Evolutionary conservation across 176 grass and related monocot genomes (phyloP).

Genomic region (Paspalum vaginatum): DNA sequence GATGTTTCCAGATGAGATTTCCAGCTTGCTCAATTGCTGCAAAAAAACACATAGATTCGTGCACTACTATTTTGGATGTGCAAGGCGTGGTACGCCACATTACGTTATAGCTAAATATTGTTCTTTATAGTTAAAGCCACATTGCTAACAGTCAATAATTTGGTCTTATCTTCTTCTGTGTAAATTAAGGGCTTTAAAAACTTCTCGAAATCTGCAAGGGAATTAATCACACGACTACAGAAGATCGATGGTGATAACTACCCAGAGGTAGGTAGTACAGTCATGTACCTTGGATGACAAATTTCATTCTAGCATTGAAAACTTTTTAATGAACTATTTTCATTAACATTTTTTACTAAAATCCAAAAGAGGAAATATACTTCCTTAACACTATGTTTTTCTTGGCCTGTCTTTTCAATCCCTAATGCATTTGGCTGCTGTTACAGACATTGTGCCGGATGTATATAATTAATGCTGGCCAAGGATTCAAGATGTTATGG

Average conservation of each 20-base stretch:
- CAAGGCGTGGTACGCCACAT: conserved; percentile 78
- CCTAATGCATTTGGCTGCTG: conserved; percentile 39
- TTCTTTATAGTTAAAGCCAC: conserved; percentile 18
- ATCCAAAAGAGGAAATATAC: not conserved
- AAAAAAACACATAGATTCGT: conserved; percentile 73
- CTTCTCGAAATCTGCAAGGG: conserved; percentile 89
- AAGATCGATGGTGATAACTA: conserved; percentile 98
- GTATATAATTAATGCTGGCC: conserved; percentile 93
- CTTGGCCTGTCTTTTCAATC: conserved; percentile 15
- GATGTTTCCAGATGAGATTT: conserved; percentile 74
- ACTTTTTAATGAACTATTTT: not conserved
- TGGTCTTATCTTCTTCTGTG: conserved; percentile 31
- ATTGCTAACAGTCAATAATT: conserved; percentile 28
- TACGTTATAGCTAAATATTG: conserved; percentile 7
- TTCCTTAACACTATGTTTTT: conserved; percentile 38
- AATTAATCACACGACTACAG: conserved; percentile 83
- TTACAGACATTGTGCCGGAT: conserved; percentile 78
- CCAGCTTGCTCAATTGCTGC: conserved; percentile 83
- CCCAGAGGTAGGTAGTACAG: conserved; percentile 72
- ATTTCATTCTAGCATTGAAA: conserved; percentile 12
- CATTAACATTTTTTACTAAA: conserved; percentile 3
- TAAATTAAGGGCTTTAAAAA: conserved; percentile 90
- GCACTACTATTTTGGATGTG: conserved; percentile 87
- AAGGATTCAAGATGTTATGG: conserved; percentile 96
- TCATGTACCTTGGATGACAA: not conserved